Base-by-base conservation (phyloP, 148 eudicot genomes). In the Camellia japonica region DNA sequence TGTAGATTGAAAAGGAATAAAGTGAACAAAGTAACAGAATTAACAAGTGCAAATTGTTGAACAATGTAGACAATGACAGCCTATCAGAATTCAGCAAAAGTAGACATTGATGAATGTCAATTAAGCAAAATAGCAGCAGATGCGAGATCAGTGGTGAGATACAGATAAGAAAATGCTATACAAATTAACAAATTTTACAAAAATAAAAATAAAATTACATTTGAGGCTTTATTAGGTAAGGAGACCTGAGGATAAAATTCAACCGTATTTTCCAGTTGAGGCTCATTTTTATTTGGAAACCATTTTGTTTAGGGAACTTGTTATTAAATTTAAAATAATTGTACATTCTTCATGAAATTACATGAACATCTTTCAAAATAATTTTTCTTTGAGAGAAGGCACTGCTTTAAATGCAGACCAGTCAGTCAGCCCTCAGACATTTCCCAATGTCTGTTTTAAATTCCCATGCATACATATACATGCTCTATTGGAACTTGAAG, bases 401-500 rank as follows among this genome's bases (percentile, higher is more conserved):
- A 68, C 18, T 68, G 72, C 52, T 44, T 69, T 43, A 43, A 69
- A 3, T 44, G 52, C 23, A 44, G 73, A 43, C 16, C 52, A 43
- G 52, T 14, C 30, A 43, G 38, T 30, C 38, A 20, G 75, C 13
- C 75, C 7, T n/a, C 72, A 81, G 43, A 78, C 82, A 73, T 73
- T 80, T 82, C 54, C 79, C 70, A 23, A 73, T 78, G 82, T 38
- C 71, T 63, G 78, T 67, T 83, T 71, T 73, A 70, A 54, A 66
- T 81, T 73, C 68, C 73, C 58, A 66, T 54, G 71, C 80, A 60
- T 30, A 30, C 71, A 64, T 75, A 65, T 80, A 65, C 70, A 83
- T 77, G 81, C 80, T 61, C 72, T 82, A 84, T 91, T 81, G 92
- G 92, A 88, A 91, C 91, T 89, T 87, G 92, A 87, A 81, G 73